Conservation (phyloP, 495 filamentous ascomycete genomes). For the Niebla homalea region DNA sequence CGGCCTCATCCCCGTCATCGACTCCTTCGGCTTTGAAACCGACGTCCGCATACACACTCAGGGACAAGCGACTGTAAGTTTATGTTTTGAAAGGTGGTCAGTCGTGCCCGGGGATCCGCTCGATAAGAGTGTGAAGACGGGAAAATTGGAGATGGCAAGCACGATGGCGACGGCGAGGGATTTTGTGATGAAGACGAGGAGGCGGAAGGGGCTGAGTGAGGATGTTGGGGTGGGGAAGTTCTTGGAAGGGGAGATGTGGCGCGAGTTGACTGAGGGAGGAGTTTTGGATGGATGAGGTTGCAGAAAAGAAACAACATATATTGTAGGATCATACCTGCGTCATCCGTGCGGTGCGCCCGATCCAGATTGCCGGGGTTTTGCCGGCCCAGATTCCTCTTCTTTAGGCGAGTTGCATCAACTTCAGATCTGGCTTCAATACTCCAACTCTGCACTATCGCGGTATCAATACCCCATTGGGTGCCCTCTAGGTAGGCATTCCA, state of each 20-base stretch:
- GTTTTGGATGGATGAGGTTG: slow-evolving; percentile 53
- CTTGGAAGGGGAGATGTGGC: slow-evolving; percentile 85
- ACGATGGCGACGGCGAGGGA: slow-evolving; percentile 83
- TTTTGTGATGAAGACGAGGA: slow-evolving; percentile 88
- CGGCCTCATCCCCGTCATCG: slow-evolving; percentile 87
- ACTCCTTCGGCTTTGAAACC: slow-evolving; percentile 94
- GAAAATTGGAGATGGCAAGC: slow-evolving; percentile 73
- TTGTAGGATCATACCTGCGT: too few species aligned
- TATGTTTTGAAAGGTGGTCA: slow-evolving; percentile 94
- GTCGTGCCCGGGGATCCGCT: slow-evolving; percentile 92
- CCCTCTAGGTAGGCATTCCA: too few species aligned
- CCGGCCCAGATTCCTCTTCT: too few species aligned
- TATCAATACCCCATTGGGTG: too few species aligned
- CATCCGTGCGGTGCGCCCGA: too few species aligned
- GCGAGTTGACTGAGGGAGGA: slow-evolving; percentile 75
- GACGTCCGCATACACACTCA: slow-evolving; percentile 93
- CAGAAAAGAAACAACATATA: neutral
- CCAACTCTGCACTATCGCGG: too few species aligned
- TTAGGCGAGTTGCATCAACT: too few species aligned
- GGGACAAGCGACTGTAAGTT: slow-evolving; percentile 72
- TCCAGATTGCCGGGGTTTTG: too few species aligned
- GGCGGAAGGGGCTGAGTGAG: slow-evolving; percentile 87
- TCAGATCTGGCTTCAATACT: too few species aligned
- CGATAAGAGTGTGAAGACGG: slow-evolving; percentile 68
- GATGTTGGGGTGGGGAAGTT: slow-evolving; percentile 94